phyloP scores from a whole-genome alignment of 495 filamentous ascomycete genomes.

The Tuber aestivum region DNA sequence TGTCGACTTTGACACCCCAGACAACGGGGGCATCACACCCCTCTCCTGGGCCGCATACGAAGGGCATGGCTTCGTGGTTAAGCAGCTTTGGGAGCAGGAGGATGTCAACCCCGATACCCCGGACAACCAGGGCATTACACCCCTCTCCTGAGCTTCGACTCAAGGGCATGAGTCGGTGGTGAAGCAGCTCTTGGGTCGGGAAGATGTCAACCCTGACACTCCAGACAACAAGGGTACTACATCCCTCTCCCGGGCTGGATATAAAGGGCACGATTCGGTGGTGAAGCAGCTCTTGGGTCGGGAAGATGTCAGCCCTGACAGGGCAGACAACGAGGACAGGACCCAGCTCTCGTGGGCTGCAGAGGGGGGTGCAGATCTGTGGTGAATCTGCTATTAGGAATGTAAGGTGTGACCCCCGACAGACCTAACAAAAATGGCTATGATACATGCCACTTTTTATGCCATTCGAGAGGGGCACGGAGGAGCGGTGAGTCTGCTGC shows the following conservation, averaged over 20 bases:
- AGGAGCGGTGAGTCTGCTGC: neutral
- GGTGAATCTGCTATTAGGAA: slow-evolving; percentile 21
- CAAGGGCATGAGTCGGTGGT: slow-evolving; percentile 37
- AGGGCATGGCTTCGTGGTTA: slow-evolving; percentile 40
- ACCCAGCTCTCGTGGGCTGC: slow-evolving; percentile 46
- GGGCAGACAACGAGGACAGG: slow-evolving; percentile 12
- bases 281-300: slow-evolving; percentile 35
- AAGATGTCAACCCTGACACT: slow-evolving; percentile 13
- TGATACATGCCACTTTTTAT: slow-evolving; percentile 31
- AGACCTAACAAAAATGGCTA: slow-evolving; percentile 15
- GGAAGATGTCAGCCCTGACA: slow-evolving; percentile 14
- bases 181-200: slow-evolving; percentile 30
- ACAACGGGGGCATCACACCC: slow-evolving; percentile 30
- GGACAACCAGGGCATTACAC: slow-evolving; percentile 27
- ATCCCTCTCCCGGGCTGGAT: slow-evolving; percentile 39
- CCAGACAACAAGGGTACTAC: neutral
- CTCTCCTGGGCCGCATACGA: slow-evolving; percentile 38
- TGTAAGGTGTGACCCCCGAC: slow-evolving; percentile 11
- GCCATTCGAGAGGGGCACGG: neutral
- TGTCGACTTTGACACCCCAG: slow-evolving; percentile 8
- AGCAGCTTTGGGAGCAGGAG: slow-evolving; percentile 28
- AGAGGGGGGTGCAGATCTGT: slow-evolving; percentile 43
- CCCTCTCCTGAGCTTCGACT: too few relatives aligned
- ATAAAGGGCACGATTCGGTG: slow-evolving; percentile 33
- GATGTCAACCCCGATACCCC: slow-evolving; percentile 16